Percentiles rank a stretch among this genome's conserved stretches.
These are phyloP conservation scores for Corylus heterophylla DNA, from an alignment of 306 rosid genomes.

Conservation along the genomic window DNA sequence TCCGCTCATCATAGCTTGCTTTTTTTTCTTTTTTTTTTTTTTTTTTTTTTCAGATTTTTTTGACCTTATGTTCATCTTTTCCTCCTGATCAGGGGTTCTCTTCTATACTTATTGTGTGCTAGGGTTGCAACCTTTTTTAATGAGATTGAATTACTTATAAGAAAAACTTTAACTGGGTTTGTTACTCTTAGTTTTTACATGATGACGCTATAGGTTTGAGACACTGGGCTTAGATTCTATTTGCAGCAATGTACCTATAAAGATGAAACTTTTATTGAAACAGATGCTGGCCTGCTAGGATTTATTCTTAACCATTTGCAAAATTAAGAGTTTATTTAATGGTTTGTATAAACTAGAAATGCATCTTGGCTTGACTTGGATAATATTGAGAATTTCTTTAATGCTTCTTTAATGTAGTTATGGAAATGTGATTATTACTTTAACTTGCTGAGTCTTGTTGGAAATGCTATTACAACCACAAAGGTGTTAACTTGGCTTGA, in stretches of 20 bases:
- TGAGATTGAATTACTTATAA: too few relatives aligned
- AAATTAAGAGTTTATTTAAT: neutral
- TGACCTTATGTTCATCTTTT: too few relatives aligned
- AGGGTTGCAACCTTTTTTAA: too few relatives aligned
- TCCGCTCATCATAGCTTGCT: too few relatives aligned
- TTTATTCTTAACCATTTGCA: neutral
- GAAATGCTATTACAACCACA: neutral
- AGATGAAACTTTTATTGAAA: conserved; percentile 10
- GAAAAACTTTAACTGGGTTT: neutral
- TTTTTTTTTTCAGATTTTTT: too few relatives aligned
- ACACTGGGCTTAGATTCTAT: conserved; percentile 14
- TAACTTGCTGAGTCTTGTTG: neutral
- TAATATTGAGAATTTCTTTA: neutral
- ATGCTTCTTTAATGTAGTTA: too few relatives aligned
- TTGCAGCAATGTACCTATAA: conserved; percentile 17
- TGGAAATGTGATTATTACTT: neutral
- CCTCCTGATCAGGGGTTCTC: too few relatives aligned
- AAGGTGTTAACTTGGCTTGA: neutral
- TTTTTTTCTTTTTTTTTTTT: too few relatives aligned
- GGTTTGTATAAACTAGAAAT: neutral
- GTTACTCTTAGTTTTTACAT: neutral
- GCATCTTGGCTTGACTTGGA: neutral
- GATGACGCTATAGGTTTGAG: neutral
- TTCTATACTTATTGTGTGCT: too few relatives aligned
- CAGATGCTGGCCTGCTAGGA: neutral